Conservation (phyloP, 75 land plant species). For the Adiantum capillusveneris region DNA sequence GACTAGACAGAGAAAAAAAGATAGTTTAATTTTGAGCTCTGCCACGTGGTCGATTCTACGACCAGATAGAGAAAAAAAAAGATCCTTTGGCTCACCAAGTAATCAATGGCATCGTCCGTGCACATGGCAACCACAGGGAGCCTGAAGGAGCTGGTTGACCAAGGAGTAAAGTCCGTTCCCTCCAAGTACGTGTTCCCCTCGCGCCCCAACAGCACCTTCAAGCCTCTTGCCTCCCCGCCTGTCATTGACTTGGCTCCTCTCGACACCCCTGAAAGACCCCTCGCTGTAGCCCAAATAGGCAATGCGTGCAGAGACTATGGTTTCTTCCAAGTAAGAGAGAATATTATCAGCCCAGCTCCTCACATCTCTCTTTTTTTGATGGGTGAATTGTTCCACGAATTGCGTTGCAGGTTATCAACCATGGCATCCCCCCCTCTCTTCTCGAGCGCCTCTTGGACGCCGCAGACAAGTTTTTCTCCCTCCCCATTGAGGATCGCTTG, state of each 20-base stretch:
- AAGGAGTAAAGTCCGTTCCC: no score
- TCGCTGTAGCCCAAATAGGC: slow-evolving; percentile 31
- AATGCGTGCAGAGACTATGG: slow-evolving; percentile 71
- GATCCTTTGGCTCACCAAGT: no score
- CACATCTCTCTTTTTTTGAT: neutral
- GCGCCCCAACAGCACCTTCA: no score
- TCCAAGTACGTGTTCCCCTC: no score
- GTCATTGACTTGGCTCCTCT: neutral
- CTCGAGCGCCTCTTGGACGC: neutral
- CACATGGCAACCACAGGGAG: no score
- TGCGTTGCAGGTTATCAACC: slow-evolving; percentile 6
- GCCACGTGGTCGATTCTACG: no score
- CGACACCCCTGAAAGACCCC: neutral
- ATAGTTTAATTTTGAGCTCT: no score
- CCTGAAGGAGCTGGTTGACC: no score
- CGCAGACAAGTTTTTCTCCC: slow-evolving; percentile 7
- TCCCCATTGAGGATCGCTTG: slow-evolving; percentile 4
- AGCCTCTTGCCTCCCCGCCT: neutral
- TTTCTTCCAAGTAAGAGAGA: slow-evolving; percentile 51
- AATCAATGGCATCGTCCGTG: no score
- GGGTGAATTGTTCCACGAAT: no score
- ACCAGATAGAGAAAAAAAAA: no score
- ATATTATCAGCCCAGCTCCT: neutral
- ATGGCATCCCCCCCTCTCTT: neutral
- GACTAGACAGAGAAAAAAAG: no score